Evolutionary conservation across 306 rosid genomes (phyloP).

Genomic region (Pterocarpus santalinus): DNA sequence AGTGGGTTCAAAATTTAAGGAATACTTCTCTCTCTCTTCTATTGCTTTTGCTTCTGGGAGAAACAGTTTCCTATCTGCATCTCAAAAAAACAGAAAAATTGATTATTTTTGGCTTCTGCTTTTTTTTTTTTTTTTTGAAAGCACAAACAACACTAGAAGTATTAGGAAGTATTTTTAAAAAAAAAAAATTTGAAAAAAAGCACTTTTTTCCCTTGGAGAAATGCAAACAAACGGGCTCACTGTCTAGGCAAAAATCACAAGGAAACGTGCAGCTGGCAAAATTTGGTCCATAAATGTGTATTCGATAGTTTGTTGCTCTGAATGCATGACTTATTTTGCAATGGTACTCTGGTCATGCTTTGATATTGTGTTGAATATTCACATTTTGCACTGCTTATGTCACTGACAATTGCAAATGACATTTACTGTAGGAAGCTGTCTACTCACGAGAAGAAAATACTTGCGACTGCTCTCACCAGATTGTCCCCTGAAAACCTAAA

Average conservation of each 20-base stretch:
- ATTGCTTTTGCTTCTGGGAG: too few relatives aligned
- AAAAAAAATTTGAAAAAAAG: too few relatives aligned
- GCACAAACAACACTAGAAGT: too few relatives aligned
- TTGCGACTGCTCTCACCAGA: slow-evolving; percentile 67
- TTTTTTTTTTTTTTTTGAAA: too few relatives aligned
- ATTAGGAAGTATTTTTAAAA: too few relatives aligned
- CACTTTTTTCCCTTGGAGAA: too few relatives aligned
- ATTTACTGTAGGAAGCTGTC: slow-evolving; percentile 62
- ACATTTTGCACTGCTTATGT: slow-evolving; percentile 28
- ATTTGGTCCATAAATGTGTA: slow-evolving; percentile 13
- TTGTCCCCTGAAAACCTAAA: slow-evolving; percentile 73
- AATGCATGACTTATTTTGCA: slow-evolving; percentile 15
- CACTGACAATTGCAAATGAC: background rate
- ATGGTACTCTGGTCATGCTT: slow-evolving; percentile 7
- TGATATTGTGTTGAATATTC: slow-evolving; percentile 12
- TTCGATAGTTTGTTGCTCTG: slow-evolving; percentile 4
- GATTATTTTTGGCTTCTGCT: too few relatives aligned
- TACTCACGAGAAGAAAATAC: slow-evolving; percentile 74
- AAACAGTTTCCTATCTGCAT: too few relatives aligned
- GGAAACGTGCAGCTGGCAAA: slow-evolving; percentile 13
- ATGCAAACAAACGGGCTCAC: too few relatives aligned
- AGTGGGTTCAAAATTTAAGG: too few relatives aligned
- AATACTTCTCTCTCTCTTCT: too few relatives aligned
- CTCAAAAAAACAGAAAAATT: too few relatives aligned
- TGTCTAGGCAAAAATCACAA: background rate